Base-by-base conservation (phyloP, 163 green algal genomes). In the Volvox carteri region DNA sequence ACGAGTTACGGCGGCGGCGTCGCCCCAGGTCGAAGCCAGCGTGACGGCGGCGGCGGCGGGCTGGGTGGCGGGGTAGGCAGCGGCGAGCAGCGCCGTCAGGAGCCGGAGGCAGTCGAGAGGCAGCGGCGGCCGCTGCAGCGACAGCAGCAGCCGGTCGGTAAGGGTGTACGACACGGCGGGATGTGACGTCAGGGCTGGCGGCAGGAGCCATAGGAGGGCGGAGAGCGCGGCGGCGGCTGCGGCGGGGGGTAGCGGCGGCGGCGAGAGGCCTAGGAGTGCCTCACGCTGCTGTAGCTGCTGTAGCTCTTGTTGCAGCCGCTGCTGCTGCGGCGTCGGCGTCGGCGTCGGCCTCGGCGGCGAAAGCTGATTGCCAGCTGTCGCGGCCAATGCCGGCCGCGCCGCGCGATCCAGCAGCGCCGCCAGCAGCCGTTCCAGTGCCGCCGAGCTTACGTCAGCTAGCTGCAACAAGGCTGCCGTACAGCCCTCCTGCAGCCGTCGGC, bases 1-100 rank as follows among this genome's bases (percentile, higher is more conserved):
- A 21, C 84, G 86, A 28, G 84, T 68, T 46, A 84, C 72, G 39
- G 72, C 35, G 28, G 70, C 52, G 28, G 50, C 54, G 72, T 89
- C 84, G 72, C 37, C 72, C 84, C 94, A 96, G 21, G 91, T 62
- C 72, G 93, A 78, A 37, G 89, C 83, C 50, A 91, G 50, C 9
- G 73, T 46, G 35, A 75, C 50, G 18, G 90, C 52, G 21, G 62
- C 70, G n/a, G 77, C 65, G 21, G 72, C 37, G 50, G 90, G 68
- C 62, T 67, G 39, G 42, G 42, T 4, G 58, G 30, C 44, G 0
- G 79, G 72, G 42, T 46, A 42, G 18, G 37, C 9, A 18, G n/a
- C 41, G 18, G 72, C 28, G 39, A 89, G 84, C 54, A 60, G 5
- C 6, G 52, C 72, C 25, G 41, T 23, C 25, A 85, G 73, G 6